Conservation (phyloP, 2,329 filamentous ascomycete species). For the Diaporthe vaccinii region DNA sequence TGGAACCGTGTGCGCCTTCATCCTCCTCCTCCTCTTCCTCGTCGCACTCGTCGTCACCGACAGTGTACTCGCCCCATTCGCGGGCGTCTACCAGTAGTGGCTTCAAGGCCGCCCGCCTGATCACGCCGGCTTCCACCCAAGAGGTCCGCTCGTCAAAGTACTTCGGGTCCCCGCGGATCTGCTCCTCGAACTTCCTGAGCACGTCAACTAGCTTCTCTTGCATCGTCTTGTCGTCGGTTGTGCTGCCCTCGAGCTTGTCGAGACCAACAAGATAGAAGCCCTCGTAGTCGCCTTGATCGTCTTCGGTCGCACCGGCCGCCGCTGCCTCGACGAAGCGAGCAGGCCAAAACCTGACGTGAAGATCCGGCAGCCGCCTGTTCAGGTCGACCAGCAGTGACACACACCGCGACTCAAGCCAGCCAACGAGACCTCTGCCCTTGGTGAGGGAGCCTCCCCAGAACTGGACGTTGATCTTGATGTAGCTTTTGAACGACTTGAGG, state of each 20-base stretch:
- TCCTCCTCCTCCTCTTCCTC: conserved; percentile 59
- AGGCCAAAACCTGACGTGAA: conserved; percentile 74
- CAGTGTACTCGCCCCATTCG: conserved; percentile 63
- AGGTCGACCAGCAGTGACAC: conserved; percentile 71
- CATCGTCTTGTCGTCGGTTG: conserved; percentile 55
- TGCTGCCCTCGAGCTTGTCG: conserved; percentile 48
- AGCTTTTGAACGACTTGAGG: conserved; percentile 64
- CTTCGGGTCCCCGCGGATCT: conserved; percentile 59
- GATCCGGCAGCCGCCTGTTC: conserved; percentile 62
- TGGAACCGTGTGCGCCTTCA: conserved; percentile 38
- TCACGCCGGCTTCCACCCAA: conserved; percentile 62
- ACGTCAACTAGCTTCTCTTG: conserved; percentile 59
- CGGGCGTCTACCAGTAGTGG: conserved; percentile 60
- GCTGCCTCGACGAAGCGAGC: conserved; percentile 64
- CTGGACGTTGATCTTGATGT: conserved; percentile 72
- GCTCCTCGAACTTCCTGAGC: conserved; percentile 62
- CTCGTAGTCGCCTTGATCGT: conserved; percentile 62
- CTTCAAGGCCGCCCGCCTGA: conserved; percentile 55
- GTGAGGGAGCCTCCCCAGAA: conserved; percentile 73
- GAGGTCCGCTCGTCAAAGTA: conserved; percentile 63
- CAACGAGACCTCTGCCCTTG: conserved; percentile 68
- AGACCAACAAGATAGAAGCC: conserved; percentile 75
- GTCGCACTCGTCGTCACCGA: conserved; percentile 55
- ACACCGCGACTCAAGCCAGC: conserved; percentile 75
- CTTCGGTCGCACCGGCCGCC: conserved; percentile 47